Percentiles rank a stretch among this genome's conserved stretches.
phyloP scores from a whole-genome alignment of 108 stramenopile genomes.

The Chaetoceros muelleri region DNA sequence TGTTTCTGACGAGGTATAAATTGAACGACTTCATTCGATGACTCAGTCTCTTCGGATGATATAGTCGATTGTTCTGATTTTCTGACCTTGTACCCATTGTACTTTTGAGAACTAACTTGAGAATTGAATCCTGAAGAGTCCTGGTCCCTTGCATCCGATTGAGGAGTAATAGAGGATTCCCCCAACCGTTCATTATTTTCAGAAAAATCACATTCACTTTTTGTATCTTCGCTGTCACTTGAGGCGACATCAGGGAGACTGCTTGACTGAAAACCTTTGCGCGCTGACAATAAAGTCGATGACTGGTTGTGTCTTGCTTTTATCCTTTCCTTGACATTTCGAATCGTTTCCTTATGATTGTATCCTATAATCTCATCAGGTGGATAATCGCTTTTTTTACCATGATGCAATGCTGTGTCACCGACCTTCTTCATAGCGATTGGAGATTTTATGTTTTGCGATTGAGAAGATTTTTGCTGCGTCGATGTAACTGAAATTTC shows the following conservation, averaged over 20 bases:
- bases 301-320: neutral
- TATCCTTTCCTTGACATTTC: neutral
- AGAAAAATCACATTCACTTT: too few species aligned
- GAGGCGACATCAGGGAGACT: neutral
- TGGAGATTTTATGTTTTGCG: neutral
- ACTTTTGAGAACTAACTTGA: too few species aligned
- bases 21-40: neutral
- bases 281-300: neutral
- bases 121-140: neutral
- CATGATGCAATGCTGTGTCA: too few species aligned
- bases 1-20: neutral
- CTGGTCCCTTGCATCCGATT: constrained; percentile 4
- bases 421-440: too few species aligned
- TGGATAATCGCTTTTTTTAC: neutral
- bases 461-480: neutral
- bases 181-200: too few species aligned
- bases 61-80: neutral
- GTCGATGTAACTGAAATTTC: neutral
- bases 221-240: neutral
- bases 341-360: neutral
- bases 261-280: neutral
- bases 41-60: neutral
- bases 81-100: too few species aligned
- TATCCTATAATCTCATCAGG: neutral
- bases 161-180: too few species aligned